Evolutionary conservation across 352 stramenopile species (phyloP), one percentile per base, ranked within the genome.

Genomic region (Phytopythium ostracodes): DNA sequence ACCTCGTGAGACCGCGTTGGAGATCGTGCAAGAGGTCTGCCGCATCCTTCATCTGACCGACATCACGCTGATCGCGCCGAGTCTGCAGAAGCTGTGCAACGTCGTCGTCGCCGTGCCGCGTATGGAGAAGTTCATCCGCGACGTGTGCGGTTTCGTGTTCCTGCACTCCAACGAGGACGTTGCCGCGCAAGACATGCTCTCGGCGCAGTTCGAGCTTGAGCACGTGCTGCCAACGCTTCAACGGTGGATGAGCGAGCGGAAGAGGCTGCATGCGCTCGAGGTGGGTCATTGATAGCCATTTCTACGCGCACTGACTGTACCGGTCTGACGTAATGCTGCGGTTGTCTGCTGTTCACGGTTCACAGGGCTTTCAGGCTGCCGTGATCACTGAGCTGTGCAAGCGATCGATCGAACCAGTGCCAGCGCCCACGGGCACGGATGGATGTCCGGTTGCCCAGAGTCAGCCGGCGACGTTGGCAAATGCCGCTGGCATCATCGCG

Each of bases 81-180:
- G 77, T 55, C 64, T 96, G 2, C 72, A 89, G 22, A 95, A 96
- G 62, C 67, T 96, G 11, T 92, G 81, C 51, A 84, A 76, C 56
- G 88, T 94, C 14, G 84, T 96, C 9, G 69, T 75, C 15, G 81
- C 83, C 1, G 84, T 96, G 8, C 87, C 88, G 0, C 74, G 84
- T 14, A 91, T 96, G 78, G 88, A 96, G 56, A 87, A 80, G 56
- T 96, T 96, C 47, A 91, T 96, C 59, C 84, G 80, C 5, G 84
- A 94, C n/a, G 83, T 96, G 1, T 92, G 81, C 49, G 77, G 75
- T 4, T 91, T 88, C 46, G 80, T 93, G 12, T 90, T 84, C 47
- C 71, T 90, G 29, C 73, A 81, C 52, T 31, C 65, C 8, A 67
- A 66, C 17, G 71, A 75, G 1, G 57, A 76, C 27, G 50, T 53